These are phyloP conservation scores for Diutina rugosa DNA, from an alignment of 1,139 yeast genomes.

Conservation along the genomic window DNA sequence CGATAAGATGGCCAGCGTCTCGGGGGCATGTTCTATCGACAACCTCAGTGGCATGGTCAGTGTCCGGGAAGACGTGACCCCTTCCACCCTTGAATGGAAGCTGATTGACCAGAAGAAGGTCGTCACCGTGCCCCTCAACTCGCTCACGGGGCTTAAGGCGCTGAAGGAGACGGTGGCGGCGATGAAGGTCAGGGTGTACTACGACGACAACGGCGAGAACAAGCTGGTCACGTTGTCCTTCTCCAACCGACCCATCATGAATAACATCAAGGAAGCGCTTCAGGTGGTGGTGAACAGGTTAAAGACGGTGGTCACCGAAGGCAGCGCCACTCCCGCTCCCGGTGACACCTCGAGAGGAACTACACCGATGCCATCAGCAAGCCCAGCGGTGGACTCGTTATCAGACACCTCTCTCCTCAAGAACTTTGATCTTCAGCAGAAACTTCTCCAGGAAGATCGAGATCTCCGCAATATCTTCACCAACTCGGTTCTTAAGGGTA, in stretches of 20 bases:
- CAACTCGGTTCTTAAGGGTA: constrained; percentile 74
- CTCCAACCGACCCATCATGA: constrained; percentile 65
- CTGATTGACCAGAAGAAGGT: constrained; percentile 43
- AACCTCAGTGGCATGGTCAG: constrained; percentile 57
- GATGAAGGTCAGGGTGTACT: constrained; percentile 51
- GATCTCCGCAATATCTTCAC: constrained; percentile 66
- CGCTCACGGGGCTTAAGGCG: constrained; percentile 54
- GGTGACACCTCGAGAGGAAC: neutral
- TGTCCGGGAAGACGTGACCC: constrained; percentile 52
- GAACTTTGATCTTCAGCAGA: constrained; percentile 70
- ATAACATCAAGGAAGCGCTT: constrained; percentile 52
- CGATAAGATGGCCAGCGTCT: constrained; percentile 8
- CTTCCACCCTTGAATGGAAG: constrained; percentile 56
- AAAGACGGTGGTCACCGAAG: constrained; percentile 23
- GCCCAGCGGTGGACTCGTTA: constrained; percentile 14
- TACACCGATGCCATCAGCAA: constrained; percentile 10
- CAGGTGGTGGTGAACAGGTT: constrained; percentile 64
- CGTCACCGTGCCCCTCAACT: constrained; percentile 37
- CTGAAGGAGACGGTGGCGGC: constrained; percentile 61
- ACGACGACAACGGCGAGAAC: constrained; percentile 19
- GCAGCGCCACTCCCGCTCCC: constrained; percentile 4
- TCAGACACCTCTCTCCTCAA: constrained; percentile 36
- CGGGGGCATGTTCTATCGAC: constrained; percentile 60
- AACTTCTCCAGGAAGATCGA: constrained; percentile 56
- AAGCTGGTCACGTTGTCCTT: constrained; percentile 48